Evolutionary conservation across 2,329 filamentous ascomycete species (phyloP).

Genomic region (Clonostachys chloroleuca): DNA sequence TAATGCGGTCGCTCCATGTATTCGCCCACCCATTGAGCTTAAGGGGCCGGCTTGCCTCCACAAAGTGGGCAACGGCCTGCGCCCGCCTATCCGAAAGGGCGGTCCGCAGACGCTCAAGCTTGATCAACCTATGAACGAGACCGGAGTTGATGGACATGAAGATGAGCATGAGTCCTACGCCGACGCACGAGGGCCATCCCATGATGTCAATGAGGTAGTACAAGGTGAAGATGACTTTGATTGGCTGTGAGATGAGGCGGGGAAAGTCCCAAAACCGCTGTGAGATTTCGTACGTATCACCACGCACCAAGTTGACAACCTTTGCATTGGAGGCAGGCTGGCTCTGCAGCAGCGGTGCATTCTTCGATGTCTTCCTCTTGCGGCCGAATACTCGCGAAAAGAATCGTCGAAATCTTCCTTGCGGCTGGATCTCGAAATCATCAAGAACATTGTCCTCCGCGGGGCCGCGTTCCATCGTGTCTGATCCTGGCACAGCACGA

Average conservation of each 20-base stretch:
- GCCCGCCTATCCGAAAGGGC: conserved; percentile 72
- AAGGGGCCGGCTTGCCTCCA: conserved; percentile 74
- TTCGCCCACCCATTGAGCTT: conserved; percentile 34
- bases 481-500: conserved; percentile 28
- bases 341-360: conserved; percentile 6
- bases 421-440: not conserved
- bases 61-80: conserved; percentile 78
- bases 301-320: conserved; percentile 82
- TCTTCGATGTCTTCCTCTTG: not conserved
- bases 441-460: conserved; percentile 4
- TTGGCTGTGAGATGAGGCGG: conserved; percentile 68
- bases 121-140: conserved; percentile 62
- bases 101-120: conserved; percentile 67
- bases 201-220: conserved; percentile 66
- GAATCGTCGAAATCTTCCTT: not conserved
- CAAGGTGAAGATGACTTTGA: conserved; percentile 68
- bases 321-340: conserved; percentile 78
- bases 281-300: conserved; percentile 76
- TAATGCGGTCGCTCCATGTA: conserved; percentile 26
- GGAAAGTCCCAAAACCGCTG: conserved; percentile 88
- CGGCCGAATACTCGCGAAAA: not conserved
- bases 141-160: conserved; percentile 67
- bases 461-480: conserved; percentile 26
- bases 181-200: conserved; percentile 73
- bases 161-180: conserved; percentile 63